Percentiles rank a stretch among this genome's conserved stretches.
Evolutionary conservation across 805 yeast species (phyloP).

Genomic region (Schwanniomyces vanrijiae): DNA sequence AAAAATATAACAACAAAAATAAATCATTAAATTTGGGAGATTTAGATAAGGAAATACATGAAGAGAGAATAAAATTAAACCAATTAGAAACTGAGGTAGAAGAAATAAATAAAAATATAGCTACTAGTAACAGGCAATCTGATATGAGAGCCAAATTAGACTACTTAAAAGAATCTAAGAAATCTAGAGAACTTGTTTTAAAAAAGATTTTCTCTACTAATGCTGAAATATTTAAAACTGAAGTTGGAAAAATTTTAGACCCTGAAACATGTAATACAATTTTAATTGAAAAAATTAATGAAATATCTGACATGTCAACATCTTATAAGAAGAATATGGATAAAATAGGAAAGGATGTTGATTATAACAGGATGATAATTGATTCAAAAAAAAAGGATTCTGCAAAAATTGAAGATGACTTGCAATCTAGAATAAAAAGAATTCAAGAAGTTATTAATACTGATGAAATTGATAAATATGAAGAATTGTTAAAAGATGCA

Average conservation of each 20-base stretch:
- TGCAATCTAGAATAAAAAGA: constrained; percentile 3
- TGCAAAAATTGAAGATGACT: constrained; percentile 6
- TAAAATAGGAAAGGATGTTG: neutral
- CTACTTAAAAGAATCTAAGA: constrained; percentile 41
- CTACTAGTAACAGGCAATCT: constrained; percentile 54
- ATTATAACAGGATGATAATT: constrained; percentile 1
- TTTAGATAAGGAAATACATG: constrained; percentile 34
- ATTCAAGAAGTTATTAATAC: constrained; percentile 28
- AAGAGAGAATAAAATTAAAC: constrained; percentile 34
- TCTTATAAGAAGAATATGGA: neutral
- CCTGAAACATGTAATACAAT: constrained; percentile 11
- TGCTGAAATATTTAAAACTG: constrained; percentile 16
- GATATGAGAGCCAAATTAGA: constrained; percentile 57
- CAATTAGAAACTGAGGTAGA: constrained; percentile 46
- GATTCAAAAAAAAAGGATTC: neutral
- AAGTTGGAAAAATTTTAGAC: constrained; percentile 13
- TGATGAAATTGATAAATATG: constrained; percentile 51
- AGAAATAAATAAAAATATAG: constrained; percentile 48
- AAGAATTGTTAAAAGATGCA: constrained; percentile 48
- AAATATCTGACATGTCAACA: neutral
- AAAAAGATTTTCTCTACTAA: constrained; percentile 24
- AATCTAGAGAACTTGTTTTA: constrained; percentile 26
- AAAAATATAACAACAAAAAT: constrained; percentile 26
- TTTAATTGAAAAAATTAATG: constrained; percentile 4
- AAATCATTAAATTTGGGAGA: constrained; percentile 21